Evolutionary conservation across 306 rosid species (phyloP).

Genomic region (Prosopis cineraria): DNA sequence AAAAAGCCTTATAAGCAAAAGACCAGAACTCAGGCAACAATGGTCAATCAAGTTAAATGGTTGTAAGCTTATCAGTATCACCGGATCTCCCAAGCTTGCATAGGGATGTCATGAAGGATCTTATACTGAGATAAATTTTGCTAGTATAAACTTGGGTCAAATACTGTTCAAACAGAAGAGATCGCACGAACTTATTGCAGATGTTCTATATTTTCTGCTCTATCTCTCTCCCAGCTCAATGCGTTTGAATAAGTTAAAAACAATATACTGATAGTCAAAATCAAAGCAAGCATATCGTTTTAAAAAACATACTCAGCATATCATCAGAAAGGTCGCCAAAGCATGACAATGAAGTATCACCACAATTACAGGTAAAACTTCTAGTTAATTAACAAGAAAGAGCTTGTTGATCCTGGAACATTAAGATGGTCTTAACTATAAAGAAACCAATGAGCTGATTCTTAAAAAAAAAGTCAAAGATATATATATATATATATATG

Average conservation of each 20-base stretch:
- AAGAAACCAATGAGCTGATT: slow-evolving; percentile 17
- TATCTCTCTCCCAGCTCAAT: neutral
- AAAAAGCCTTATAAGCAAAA: slow-evolving; percentile 22
- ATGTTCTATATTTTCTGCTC: neutral
- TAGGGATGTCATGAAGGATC: slow-evolving; percentile 11
- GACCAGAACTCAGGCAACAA: slow-evolving; percentile 1
- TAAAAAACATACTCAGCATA: neutral
- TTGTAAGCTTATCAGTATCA: neutral
- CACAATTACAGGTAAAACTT: neutral
- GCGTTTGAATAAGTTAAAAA: neutral
- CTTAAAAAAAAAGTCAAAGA: neutral
- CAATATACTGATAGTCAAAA: neutral
- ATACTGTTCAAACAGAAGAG: slow-evolving; percentile 6
- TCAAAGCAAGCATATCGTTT: neutral
- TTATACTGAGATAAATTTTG: slow-evolving; percentile 18
- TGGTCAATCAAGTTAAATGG: slow-evolving; percentile 3
- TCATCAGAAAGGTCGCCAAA: neutral
- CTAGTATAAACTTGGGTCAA: slow-evolving; percentile 4
- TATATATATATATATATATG: neutral
- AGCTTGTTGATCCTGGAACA: slow-evolving; percentile 6
- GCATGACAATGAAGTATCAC: neutral
- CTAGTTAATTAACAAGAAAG: neutral
- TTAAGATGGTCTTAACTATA: slow-evolving; percentile 9
- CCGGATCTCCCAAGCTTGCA: slow-evolving; percentile 10
- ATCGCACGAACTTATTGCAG: neutral